Evolutionary conservation across 208 protist species (phyloP).

Genomic region (Angomonas ambiguus): DNA sequence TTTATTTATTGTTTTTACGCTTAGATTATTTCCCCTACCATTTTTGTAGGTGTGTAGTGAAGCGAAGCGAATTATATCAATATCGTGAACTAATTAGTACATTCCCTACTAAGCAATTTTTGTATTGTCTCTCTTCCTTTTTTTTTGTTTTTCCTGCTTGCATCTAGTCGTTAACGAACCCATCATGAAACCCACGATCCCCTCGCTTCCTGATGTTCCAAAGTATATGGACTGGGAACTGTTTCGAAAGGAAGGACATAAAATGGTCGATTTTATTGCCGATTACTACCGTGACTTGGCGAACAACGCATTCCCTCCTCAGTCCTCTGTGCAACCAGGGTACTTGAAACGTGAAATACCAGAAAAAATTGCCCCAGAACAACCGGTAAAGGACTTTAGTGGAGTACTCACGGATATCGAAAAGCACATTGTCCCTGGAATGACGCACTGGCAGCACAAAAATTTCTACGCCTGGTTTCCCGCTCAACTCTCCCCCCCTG

Average conservation of each 20-base stretch:
- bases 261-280: slow-evolving; percentile 38
- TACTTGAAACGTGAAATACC: slow-evolving; percentile 37
- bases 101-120: too few relatives aligned
- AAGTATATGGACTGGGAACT: slow-evolving; percentile 37
- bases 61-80: too few relatives aligned
- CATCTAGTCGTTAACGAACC: not conserved
- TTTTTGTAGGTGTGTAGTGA: too few relatives aligned
- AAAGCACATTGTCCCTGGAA: slow-evolving; percentile 47
- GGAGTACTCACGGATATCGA: slow-evolving; percentile 37
- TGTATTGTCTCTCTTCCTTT: slow-evolving; percentile 1
- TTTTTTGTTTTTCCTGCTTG: not conserved
- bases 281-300: slow-evolving; percentile 31
- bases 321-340: slow-evolving; percentile 36
- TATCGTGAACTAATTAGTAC: too few relatives aligned
- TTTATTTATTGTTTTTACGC: slow-evolving; percentile 7
- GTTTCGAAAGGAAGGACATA: slow-evolving; percentile 33
- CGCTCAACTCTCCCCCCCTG: slow-evolving; percentile 37
- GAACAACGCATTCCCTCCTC: slow-evolving; percentile 27
- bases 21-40: not conserved
- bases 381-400: slow-evolving; percentile 21
- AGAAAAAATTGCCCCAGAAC: slow-evolving; percentile 20
- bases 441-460: slow-evolving; percentile 74
- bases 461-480: slow-evolving; percentile 59
- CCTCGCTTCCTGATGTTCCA: slow-evolving; percentile 27
- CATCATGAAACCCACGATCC: slow-evolving; percentile 26